Conservation (phyloP, 164 flowering plant species). For the grape (Vitis vinifera) region DNA sequence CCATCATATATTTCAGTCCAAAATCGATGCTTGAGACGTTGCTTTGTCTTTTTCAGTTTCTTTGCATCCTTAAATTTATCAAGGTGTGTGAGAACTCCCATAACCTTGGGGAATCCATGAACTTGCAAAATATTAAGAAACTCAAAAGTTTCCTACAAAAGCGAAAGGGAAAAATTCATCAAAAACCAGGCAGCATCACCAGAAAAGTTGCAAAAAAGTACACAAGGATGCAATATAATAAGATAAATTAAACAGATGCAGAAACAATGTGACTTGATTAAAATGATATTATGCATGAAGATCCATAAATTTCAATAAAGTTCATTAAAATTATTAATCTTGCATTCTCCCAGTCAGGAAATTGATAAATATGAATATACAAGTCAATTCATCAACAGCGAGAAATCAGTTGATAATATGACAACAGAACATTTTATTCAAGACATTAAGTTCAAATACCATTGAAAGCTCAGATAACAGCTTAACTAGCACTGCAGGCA, state of each 20-base stretch:
- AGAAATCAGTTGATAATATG: background rate
- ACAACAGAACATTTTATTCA: background rate
- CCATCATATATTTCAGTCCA: conserved; percentile 97
- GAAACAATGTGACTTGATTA: background rate
- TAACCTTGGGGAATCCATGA: conserved; percentile 94
- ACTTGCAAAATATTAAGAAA: conserved; percentile 91
- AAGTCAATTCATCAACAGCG: background rate
- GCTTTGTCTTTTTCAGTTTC: conserved; percentile 85
- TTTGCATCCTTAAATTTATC: conserved; percentile 91
- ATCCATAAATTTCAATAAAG: conserved; percentile 3
- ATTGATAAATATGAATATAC: background rate
- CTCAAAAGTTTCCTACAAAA: conserved; percentile 90
- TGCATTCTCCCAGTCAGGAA: background rate
- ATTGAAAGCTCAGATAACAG: background rate
- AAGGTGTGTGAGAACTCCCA: conserved; percentile 98
- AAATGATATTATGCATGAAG: background rate
- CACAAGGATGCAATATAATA: background rate
- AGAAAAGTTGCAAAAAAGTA: background rate
- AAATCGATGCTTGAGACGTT: conserved; percentile 92
- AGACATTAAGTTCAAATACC: background rate
- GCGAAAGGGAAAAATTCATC: background rate
- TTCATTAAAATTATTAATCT: background rate
- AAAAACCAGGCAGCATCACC: background rate
- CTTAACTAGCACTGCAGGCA: background rate
- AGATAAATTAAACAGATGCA: background rate